A percentile compares a stretch with the other conserved stretches of the same genome.
These are phyloP conservation scores for Stagonosporopsis rhizophila DNA, from an alignment of 2,329 filamentous ascomycete genomes.

Conservation along the genomic window DNA sequence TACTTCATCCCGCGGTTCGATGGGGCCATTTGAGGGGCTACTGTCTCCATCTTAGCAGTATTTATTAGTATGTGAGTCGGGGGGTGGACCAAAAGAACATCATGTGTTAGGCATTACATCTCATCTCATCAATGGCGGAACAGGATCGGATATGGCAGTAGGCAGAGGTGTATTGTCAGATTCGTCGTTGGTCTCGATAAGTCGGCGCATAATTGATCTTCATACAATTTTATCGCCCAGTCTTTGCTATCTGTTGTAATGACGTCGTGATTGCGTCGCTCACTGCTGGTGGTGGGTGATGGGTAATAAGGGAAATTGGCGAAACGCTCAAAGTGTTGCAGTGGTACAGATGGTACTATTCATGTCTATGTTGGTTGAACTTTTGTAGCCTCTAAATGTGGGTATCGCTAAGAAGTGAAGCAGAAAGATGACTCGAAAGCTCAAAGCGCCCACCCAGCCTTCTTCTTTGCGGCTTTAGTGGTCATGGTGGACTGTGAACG, in stretches of 20 bases:
- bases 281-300: no score
- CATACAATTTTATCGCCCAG: constrained; percentile 12
- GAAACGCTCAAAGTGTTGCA: not conserved
- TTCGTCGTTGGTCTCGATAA: constrained; percentile 37
- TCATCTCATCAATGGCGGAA: constrained; percentile 37
- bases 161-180: constrained; percentile 30
- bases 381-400: constrained; percentile 12
- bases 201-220: constrained; percentile 35
- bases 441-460: constrained; percentile 45
- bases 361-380: constrained; percentile 6
- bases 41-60: constrained; percentile 35
- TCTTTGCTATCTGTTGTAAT: not conserved
- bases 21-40: constrained; percentile 23
- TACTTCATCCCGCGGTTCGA: constrained; percentile 21
- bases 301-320: no score
- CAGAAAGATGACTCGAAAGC: not conserved
- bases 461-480: constrained; percentile 47
- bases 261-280: not conserved
- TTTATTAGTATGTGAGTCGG: constrained; percentile 37
- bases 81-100: constrained; percentile 29
- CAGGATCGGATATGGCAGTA: constrained; percentile 29
- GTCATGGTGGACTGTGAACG: constrained; percentile 36
- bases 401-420: constrained; percentile 26
- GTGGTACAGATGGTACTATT: not conserved
- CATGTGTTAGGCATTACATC: constrained; percentile 33